These are phyloP conservation scores for Pelargonium myrrhifolium DNA, from an alignment of 441 rosid genomes.

Conservation along the genomic window DNA sequence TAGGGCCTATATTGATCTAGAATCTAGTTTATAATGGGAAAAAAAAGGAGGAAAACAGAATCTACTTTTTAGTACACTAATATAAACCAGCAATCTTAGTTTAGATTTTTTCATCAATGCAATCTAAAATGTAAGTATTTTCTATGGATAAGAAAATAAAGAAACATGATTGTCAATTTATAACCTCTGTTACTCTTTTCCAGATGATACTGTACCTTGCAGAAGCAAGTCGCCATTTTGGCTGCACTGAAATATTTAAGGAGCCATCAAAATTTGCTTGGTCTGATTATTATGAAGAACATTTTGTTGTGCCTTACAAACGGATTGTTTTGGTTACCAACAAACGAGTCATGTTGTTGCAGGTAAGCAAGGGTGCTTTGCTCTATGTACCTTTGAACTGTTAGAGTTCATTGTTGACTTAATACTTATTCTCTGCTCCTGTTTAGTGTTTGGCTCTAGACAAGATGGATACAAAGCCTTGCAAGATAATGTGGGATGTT, in stretches of 20 bases:
- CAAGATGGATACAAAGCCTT: slow-evolving; percentile 84
- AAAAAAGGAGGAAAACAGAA: background rate
- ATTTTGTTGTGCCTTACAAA: slow-evolving; percentile 70
- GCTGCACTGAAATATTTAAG: slow-evolving; percentile 89
- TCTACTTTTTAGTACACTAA: background rate
- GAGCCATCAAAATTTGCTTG: slow-evolving; percentile 93
- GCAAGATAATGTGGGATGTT: slow-evolving; percentile 96
- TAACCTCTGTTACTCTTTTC: slow-evolving; percentile 20
- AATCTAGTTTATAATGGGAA: background rate
- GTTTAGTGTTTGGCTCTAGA: slow-evolving; percentile 61
- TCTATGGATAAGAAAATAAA: background rate
- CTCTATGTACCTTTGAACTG: background rate
- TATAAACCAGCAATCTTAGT: too few species aligned
- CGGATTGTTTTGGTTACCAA: slow-evolving; percentile 80
- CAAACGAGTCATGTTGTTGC: slow-evolving; percentile 77
- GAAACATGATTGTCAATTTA: background rate
- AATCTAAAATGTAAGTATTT: too few species aligned
- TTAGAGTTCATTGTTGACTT: background rate
- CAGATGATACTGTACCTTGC: slow-evolving; percentile 93
- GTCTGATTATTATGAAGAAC: slow-evolving; percentile 87
- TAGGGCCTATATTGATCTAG: background rate
- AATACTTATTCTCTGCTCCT: slow-evolving; percentile 17
- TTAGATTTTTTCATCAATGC: too few species aligned
- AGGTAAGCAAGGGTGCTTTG: slow-evolving; percentile 37
- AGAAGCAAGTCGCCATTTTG: slow-evolving; percentile 90